These are phyloP conservation scores for Yarrowia hollandica DNA, from an alignment of 805 yeast species.

Conservation along the genomic window DNA sequence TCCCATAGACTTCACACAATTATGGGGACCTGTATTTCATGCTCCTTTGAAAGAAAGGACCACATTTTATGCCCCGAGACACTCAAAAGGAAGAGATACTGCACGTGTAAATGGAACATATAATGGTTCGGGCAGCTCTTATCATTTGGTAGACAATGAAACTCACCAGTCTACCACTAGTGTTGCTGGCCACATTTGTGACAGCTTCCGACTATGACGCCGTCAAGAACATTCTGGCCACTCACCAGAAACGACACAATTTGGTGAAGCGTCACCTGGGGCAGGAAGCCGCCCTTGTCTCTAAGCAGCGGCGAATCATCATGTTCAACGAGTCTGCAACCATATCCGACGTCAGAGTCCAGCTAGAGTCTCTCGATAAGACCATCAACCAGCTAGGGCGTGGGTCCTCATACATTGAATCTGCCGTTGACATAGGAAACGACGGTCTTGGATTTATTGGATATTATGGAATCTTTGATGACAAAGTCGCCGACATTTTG, in stretches of 20 bases:
- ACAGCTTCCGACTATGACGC: slow-evolving; percentile 20
- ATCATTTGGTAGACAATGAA: neutral
- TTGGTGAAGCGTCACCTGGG: slow-evolving; percentile 10
- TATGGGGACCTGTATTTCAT: slow-evolving; percentile 1
- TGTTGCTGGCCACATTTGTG: slow-evolving; percentile 16
- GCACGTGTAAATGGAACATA: neutral
- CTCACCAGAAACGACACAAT: neutral
- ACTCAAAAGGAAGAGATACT: neutral
- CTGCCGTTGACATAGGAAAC: slow-evolving; percentile 15
- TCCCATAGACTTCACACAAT: neutral
- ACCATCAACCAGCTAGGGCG: neutral
- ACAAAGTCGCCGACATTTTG: neutral
- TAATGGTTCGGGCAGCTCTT: neutral
- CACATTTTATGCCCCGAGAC: slow-evolving; percentile 1
- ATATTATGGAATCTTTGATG: slow-evolving; percentile 21
- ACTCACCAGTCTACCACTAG: slow-evolving; percentile 1
- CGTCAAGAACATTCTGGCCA: slow-evolving; percentile 15
- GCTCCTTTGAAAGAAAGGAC: neutral
- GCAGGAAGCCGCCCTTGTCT: neutral
- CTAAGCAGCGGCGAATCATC: slow-evolving; percentile 14
- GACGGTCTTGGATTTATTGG: slow-evolving; percentile 31
- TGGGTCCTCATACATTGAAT: slow-evolving; percentile 15
- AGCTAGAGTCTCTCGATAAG: slow-evolving; percentile 17
- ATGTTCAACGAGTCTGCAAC: slow-evolving; percentile 16
- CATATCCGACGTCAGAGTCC: slow-evolving; percentile 4